A percentile compares a stretch with the other conserved stretches of the same genome.
phyloP scores from a whole-genome alignment of 768 basidiomycete genomes.

The Psilocybe sp. region DNA sequence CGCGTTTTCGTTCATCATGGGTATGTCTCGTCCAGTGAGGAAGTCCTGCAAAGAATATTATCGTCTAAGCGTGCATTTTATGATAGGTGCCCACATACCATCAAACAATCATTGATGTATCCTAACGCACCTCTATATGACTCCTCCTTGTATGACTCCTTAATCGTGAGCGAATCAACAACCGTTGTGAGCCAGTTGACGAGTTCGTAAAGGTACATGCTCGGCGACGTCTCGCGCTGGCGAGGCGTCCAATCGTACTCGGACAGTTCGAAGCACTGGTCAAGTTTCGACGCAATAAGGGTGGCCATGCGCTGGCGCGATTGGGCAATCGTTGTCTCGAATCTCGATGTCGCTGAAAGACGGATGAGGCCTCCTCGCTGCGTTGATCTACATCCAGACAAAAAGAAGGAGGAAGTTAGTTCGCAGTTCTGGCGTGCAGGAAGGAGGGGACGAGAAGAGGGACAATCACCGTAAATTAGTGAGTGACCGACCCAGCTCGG shows the following conservation, averaged over 20 bases:
- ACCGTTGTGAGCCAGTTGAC: constrained; percentile 96
- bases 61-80: not conserved
- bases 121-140: constrained; percentile 87
- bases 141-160: constrained; percentile 82
- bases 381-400: constrained; percentile 54
- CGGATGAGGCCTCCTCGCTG: constrained; percentile 82
- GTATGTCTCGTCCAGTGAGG: constrained; percentile 70
- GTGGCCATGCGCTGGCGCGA: constrained; percentile 75
- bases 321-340: constrained; percentile 63
- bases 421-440: not conserved
- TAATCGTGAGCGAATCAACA: constrained; percentile 85
- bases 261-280: constrained; percentile 92
- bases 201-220: constrained; percentile 93
- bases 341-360: constrained; percentile 60
- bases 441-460: not conserved
- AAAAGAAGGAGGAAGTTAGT: not conserved
- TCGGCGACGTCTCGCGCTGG: constrained; percentile 70
- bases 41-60: constrained; percentile 52
- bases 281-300: constrained; percentile 87
- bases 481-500: constrained; percentile 81
- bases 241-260: constrained; percentile 93
- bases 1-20: constrained; percentile 85
- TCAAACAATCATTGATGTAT: constrained; percentile 83
- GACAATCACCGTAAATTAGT: constrained; percentile 70
- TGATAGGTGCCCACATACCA: constrained; percentile 53